Evolutionary conservation across 2,329 filamentous ascomycete species (phyloP), one percentile per base, ranked within the genome.

Genomic region (Chaetomiaceae sp.): DNA sequence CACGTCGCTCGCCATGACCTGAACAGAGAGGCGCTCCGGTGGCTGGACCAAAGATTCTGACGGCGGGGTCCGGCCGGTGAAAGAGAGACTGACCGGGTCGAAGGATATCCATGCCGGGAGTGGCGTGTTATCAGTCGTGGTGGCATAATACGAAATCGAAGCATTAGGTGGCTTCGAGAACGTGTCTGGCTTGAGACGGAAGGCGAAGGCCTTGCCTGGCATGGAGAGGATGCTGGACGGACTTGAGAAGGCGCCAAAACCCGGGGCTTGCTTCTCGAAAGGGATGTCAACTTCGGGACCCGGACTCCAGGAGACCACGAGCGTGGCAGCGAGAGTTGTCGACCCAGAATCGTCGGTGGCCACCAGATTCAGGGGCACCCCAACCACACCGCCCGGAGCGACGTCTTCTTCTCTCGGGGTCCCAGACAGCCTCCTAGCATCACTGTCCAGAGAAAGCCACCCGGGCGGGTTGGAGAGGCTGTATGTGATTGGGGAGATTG

Each of bases 81-180:
- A 94, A 1, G 73, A 74, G 32, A 95, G 67, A 0, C 65, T 71
- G 2, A 61, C 61, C 1, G 75, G 61, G 55, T 93, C 77, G 58
- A 95, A 95, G n/a, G 69, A 68, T 36, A 95, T 70, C 89, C 89
- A 95, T 1, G 88, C 83, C 17, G 89, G 89, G 29, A 95, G 68
- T 29, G 89, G 88, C n/a, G 85, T 86, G 58, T 86, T 86, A 58
- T 91, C 78, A 5, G 72, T 73, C 4, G 86, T 84, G 3, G 84
- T 81, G 8, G 87, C 86, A 60, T 93, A 91, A 63, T 89, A 95
- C 48, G 80, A 79, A 41, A 82, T 72, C 14, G 66, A 68, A 9
- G 69, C 66, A 3, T 65, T 65, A 3, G 71, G 67, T 0, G 68
- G 65, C 34, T 75, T 66, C n/a, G 69, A 69, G 62, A 95, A 95